Percentiles rank a stretch among this genome's conserved stretches.
phyloP scores from a whole-genome alignment of 2,329 filamentous ascomycete species.

The Pseudocercospora cruenta region DNA sequence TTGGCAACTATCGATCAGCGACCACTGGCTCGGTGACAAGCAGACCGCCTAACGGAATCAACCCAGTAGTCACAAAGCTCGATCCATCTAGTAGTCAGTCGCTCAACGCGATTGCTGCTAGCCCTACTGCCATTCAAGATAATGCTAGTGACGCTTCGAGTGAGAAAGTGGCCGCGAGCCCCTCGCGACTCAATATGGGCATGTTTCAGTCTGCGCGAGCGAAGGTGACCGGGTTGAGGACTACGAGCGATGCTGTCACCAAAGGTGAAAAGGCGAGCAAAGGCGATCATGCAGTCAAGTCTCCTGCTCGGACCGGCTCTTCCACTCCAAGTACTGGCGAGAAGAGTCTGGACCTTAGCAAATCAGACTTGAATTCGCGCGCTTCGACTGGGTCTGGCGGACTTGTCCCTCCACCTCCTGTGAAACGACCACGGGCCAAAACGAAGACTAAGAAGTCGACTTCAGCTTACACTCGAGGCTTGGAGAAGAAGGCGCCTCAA shows the following conservation, averaged over 20 bases:
- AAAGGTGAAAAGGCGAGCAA: conserved; percentile 52
- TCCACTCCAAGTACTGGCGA: conserved; percentile 65
- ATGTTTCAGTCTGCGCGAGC: conserved; percentile 38
- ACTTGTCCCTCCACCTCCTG: conserved; percentile 36
- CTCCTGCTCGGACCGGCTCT: conserved; percentile 76
- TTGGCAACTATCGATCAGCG: conserved; percentile 33
- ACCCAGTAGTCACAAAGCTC: conserved; percentile 61
- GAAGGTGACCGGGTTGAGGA: conserved; percentile 71
- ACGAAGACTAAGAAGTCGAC: conserved; percentile 80
- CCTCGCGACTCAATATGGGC: conserved; percentile 41
- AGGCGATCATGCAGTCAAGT: conserved; percentile 51
- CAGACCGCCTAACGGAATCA: conserved; percentile 45
- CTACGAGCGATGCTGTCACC: conserved; percentile 75
- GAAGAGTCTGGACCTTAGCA: conserved; percentile 40
- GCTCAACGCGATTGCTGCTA: conserved; percentile 27
- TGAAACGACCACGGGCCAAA: conserved; percentile 31
- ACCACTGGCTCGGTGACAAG: conserved; percentile 30
- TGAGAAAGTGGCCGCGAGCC: conserved; percentile 30
- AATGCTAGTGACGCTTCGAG: conserved; percentile 54
- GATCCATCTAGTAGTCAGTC: conserved; percentile 51
- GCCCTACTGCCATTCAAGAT: conserved; percentile 26
- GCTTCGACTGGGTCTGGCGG: conserved; percentile 49
- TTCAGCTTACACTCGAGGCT: conserved; percentile 85
- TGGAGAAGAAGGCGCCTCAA: conserved; percentile 77
- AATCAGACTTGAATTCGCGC: conserved; percentile 44